These are phyloP conservation scores for Aspergillus ostianus DNA, from an alignment of 495 filamentous ascomycete species.

Conservation along the genomic window DNA sequence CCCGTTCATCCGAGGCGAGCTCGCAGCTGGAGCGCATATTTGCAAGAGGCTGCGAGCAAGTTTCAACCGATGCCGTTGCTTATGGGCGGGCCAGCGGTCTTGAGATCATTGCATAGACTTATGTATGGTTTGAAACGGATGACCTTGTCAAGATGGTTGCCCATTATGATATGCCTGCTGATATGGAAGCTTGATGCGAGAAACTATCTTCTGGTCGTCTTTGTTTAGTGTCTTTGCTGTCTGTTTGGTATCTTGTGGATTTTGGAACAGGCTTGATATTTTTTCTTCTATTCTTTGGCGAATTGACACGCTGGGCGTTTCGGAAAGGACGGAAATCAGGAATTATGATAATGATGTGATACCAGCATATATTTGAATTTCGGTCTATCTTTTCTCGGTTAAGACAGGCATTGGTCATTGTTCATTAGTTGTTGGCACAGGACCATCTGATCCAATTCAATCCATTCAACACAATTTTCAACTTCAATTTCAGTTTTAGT, in stretches of 20 bases:
- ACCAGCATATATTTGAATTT: neutral
- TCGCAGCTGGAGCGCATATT: constrained; percentile 27
- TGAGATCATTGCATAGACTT: constrained; percentile 16
- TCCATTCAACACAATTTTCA: neutral
- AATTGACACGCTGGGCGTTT: neutral
- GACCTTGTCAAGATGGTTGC: too few species aligned
- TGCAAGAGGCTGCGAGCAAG: constrained; percentile 30
- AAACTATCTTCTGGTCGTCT: neutral
- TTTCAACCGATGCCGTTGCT: constrained; percentile 39
- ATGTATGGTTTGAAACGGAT: neutral
- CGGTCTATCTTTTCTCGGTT: neutral
- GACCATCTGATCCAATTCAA: neutral
- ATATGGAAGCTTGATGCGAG: neutral
- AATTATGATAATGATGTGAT: neutral
- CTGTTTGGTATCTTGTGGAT: neutral
- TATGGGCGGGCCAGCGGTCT: constrained; percentile 36
- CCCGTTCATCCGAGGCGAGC: constrained; percentile 6
- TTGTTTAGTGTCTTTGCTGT: neutral
- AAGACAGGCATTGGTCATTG: neutral
- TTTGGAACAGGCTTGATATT: too few species aligned
- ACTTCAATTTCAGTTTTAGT: too few species aligned
- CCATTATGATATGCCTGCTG: too few species aligned
- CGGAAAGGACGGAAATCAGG: neutral
- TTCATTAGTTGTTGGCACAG: neutral
- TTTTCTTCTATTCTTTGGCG: neutral